phyloP scores from a whole-genome alignment of 192 early-diverging fungal genomes.

The Rhizoclosmatium globosum region DNA sequence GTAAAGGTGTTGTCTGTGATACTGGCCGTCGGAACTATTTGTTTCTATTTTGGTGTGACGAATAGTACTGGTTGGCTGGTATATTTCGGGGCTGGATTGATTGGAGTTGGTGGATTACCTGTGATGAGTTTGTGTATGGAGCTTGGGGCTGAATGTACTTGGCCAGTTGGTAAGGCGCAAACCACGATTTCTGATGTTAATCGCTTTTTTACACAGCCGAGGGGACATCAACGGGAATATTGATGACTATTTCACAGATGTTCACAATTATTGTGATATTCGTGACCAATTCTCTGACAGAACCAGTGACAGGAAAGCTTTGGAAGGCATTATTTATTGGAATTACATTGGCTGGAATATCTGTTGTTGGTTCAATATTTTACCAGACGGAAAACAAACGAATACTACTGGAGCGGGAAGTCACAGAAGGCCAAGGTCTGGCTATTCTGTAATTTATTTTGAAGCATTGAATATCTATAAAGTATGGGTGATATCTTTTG shows the following conservation, averaged over 20 bases:
- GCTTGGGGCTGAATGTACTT: conserved; percentile 42
- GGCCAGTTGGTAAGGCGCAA: conserved; percentile 26
- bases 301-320: neutral
- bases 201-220: conserved; percentile 10
- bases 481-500: too few relatives aligned
- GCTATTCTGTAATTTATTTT: too few relatives aligned
- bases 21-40: conserved; percentile 22
- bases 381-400: conserved; percentile 17
- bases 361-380: neutral
- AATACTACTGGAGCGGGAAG: conserved; percentile 19
- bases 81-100: conserved; percentile 18
- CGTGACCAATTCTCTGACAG: conserved; percentile 33
- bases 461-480: too few relatives aligned
- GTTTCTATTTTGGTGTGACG: conserved; percentile 6
- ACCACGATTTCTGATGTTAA: conserved; percentile 2
- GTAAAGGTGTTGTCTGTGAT: conserved; percentile 41
- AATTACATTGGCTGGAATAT: neutral
- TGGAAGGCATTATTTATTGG: neutral
- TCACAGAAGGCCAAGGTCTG: too few relatives aligned
- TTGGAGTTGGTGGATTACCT: conserved; percentile 41
- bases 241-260: conserved; percentile 15
- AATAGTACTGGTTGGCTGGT: conserved; percentile 11
- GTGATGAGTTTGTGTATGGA: conserved; percentile 34
- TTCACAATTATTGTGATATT: conserved; percentile 27
- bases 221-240: conserved; percentile 39